These are phyloP conservation scores for Venturia pyrina DNA, from an alignment of 2,329 filamentous ascomycete species.

Conservation along the genomic window DNA sequence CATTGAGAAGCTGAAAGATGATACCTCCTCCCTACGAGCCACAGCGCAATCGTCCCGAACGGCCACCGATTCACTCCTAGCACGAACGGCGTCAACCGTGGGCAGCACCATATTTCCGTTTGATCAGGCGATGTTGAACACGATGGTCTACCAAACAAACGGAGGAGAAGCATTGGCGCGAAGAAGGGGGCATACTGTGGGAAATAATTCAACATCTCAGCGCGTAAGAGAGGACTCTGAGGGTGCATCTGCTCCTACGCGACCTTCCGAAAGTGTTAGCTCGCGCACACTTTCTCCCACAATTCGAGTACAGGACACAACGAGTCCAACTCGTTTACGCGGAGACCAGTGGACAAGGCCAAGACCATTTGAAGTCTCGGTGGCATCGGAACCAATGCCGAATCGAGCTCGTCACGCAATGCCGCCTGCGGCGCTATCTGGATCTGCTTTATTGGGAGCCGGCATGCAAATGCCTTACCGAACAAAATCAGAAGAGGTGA, in stretches of 20 bases:
- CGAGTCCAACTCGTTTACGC: neutral
- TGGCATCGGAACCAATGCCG: constrained; percentile 5
- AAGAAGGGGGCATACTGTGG: neutral
- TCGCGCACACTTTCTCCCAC: constrained; percentile 3
- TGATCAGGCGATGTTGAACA: constrained; percentile 1
- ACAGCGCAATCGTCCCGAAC: constrained; percentile 20
- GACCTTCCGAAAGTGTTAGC: neutral
- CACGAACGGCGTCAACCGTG: constrained; percentile 20
- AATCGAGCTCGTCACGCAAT: constrained; percentile 5
- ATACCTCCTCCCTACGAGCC: constrained; percentile 26
- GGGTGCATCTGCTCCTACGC: neutral
- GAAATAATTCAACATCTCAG: neutral
- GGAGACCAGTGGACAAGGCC: constrained; percentile 6
- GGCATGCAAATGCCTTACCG: neutral
- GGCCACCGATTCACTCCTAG: constrained; percentile 19
- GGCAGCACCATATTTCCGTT: constrained; percentile 16
- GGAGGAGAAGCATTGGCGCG: neutral
- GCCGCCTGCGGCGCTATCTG: constrained; percentile 8
- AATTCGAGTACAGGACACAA: constrained; percentile 4
- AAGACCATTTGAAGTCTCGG: constrained; percentile 11
- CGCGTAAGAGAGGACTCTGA: neutral
- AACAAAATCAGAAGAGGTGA: neutral
- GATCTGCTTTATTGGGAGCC: neutral
- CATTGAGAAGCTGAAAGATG: constrained; percentile 27
- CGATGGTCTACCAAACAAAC: neutral